phyloP scores from a whole-genome alignment of 2,329 filamentous ascomycete species.

The Cladobotryum protrusum region DNA sequence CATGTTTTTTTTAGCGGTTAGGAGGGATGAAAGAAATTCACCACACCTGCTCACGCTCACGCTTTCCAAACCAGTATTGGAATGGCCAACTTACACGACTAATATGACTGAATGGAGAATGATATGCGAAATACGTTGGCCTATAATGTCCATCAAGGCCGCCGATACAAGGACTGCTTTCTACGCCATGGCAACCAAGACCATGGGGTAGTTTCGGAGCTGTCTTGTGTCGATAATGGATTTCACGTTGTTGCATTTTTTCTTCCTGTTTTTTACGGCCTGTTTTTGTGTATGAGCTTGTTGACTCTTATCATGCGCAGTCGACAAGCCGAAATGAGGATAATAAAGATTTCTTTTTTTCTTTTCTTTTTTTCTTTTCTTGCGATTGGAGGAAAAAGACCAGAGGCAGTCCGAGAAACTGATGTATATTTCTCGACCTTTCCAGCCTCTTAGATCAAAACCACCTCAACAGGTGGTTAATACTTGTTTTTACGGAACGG shows the following conservation, averaged over 20 bases:
- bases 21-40: not conserved
- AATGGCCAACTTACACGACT: slow-evolving; percentile 1
- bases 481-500: not conserved
- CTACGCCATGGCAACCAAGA: slow-evolving; percentile 2
- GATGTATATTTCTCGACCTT: not conserved
- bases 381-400: not conserved
- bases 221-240: slow-evolving; percentile 3
- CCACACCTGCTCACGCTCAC: slow-evolving; percentile 1
- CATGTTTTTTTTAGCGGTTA: not conserved
- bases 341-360: slow-evolving; percentile 1
- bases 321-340: slow-evolving; percentile 6
- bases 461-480: not conserved
- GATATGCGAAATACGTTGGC: not conserved
- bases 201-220: not conserved
- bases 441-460: not conserved
- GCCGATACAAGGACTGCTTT: slow-evolving; percentile 2
- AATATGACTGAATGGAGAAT: slow-evolving; percentile 1
- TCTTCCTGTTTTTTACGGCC: slow-evolving; percentile 9
- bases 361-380: not conserved
- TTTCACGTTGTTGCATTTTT: slow-evolving; percentile 6
- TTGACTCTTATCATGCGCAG: not conserved
- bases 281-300: slow-evolving; percentile 8
- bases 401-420: not conserved
- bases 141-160: slow-evolving; percentile 4
- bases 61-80: not conserved